A percentile compares a stretch with the other conserved stretches of the same genome.
Evolutionary conservation across 2,329 filamentous ascomycete species (phyloP).

Genomic region (Pseudogymnoascus sp.): DNA sequence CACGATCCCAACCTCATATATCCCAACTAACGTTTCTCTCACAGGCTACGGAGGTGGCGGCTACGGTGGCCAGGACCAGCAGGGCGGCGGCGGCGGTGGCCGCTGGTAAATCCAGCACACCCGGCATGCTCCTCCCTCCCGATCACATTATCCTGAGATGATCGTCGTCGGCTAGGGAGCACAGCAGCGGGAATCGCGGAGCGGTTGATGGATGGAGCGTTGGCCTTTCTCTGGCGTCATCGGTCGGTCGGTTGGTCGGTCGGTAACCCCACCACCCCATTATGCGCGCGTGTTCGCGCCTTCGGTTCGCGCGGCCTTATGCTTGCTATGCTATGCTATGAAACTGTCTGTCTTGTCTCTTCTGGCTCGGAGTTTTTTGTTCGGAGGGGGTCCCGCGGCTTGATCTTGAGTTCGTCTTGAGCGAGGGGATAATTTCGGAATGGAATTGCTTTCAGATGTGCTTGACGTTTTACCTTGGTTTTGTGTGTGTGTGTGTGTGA

Average conservation of each 20-base stretch:
- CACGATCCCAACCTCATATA: conserved; percentile 24
- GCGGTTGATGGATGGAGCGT: neutral
- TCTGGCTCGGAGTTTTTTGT: neutral
- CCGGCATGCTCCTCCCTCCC: neutral
- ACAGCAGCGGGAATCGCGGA: neutral
- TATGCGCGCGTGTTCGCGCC: neutral
- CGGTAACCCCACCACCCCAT: no score
- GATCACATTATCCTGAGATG: neutral
- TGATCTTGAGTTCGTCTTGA: neutral
- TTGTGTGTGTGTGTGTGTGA: neutral
- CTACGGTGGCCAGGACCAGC: conserved; percentile 14
- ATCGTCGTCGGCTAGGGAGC: neutral
- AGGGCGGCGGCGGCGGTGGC: conserved; percentile 20
- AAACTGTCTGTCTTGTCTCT: neutral
- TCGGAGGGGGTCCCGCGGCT: neutral
- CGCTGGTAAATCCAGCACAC: conserved; percentile 17
- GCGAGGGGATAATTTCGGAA: neutral
- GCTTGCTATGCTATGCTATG: neutral
- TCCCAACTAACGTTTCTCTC: neutral
- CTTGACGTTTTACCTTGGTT: neutral
- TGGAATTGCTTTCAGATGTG: neutral
- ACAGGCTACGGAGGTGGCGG: conserved; percentile 16
- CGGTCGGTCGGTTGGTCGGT: no score
- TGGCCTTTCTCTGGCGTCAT: neutral
- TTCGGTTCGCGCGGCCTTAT: neutral